A percentile compares a stretch with the other conserved stretches of the same genome.
Evolutionary conservation across 208 protist species (phyloP).

Genomic region (Zelonia costaricensis): DNA sequence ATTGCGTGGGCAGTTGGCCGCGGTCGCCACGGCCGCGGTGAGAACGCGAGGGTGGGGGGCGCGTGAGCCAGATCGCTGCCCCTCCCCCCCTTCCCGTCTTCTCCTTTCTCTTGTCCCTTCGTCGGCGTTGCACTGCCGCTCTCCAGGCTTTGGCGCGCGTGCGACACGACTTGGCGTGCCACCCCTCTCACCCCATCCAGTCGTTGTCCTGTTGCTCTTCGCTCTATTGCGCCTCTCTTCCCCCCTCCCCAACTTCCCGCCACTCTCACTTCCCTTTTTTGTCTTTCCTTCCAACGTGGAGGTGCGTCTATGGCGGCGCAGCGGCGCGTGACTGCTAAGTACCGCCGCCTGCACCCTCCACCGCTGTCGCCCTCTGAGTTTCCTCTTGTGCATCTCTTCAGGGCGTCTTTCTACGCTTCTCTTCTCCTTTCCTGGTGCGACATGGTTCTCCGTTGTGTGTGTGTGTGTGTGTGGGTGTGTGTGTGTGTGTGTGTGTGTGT

Average conservation of each 20-base stretch:
- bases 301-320: too few relatives aligned
- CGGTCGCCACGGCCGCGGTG: too few relatives aligned
- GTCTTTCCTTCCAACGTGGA: too few relatives aligned
- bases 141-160: too few relatives aligned
- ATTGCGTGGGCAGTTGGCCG: too few relatives aligned
- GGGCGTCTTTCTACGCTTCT: slow-evolving; percentile 1
- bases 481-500: neutral
- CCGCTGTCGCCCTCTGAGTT: too few relatives aligned
- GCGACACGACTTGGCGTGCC: too few relatives aligned
- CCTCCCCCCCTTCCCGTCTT: neutral
- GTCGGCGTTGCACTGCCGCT: too few relatives aligned
- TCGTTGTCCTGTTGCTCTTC: too few relatives aligned
- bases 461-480: neutral
- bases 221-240: neutral
- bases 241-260: neutral
- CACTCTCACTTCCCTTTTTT: neutral
- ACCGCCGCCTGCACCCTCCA: too few relatives aligned
- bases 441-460: neutral
- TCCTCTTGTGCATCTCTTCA: neutral
- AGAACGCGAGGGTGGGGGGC: neutral
- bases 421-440: neutral
- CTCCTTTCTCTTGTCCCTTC: neutral
- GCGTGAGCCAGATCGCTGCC: neutral
- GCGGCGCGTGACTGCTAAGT: too few relatives aligned
- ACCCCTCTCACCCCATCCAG: too few relatives aligned